Base-by-base conservation (phyloP, 1,139 yeast genomes). In the Nakaseomyces nivariensis region DNA sequence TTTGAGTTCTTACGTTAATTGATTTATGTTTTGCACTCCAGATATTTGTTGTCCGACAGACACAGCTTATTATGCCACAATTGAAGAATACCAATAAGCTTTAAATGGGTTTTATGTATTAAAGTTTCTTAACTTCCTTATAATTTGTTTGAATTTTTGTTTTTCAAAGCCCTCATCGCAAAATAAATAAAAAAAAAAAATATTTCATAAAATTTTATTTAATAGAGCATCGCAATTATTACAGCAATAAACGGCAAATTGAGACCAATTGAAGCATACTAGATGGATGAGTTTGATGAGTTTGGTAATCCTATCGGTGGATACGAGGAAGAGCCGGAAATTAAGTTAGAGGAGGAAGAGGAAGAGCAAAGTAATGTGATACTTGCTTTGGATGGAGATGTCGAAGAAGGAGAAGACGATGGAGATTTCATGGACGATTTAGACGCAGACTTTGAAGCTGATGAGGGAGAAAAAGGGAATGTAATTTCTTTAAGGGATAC, bases 221-320 rank as follows among this genome's bases (percentile, higher is more conserved):
- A 33, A 33, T 10, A 33, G 32, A 10, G 2, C 32, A 29, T 10
- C 10, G 32, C 7, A 29, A 29, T 29, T 29, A 17, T 17, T 17
- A 17, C 22, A 17, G 3, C 22, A 17, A 29, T 7, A 29, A 9
- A 6, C 31, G 3, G 31, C 31, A 29, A 29, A 29, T 29, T 29
- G 9, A 9, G 9, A 6, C 31, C 9, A 29, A 29, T 6, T 29
- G 6, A 29, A 6, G 9, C 31, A 17, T 9, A 29, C 31, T n/a
- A 25, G 29, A 38, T 38, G 42, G 42, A 38, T 10, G 40, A 37
- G 40, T 65, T 78, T 29, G 85, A 83, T 65, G 96, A 88, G 77
- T 73, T 61, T 53, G 70, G 66, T 25, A 52, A 58, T 48, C 75
- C 76, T 45, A 74, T 88, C 32, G 22, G 22, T 17, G 89, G 85